Evolutionary conservation across 495 filamentous ascomycete genomes (phyloP).

Genomic region (Stereocaulon alpinum): DNA sequence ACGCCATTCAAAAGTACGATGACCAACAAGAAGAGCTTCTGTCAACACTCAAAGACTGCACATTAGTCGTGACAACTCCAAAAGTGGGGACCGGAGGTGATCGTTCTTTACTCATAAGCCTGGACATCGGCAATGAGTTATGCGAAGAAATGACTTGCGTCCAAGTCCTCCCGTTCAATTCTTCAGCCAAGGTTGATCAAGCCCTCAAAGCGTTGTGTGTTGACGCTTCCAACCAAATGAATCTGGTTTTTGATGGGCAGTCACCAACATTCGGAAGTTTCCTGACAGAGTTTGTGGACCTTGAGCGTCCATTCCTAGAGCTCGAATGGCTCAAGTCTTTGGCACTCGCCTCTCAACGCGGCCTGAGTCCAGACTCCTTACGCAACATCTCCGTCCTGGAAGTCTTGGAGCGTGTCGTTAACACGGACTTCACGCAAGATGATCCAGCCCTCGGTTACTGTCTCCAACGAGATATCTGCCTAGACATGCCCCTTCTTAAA

Average conservation of each 20-base stretch:
- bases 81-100: neutral
- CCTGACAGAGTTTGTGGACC: conserved; percentile 20
- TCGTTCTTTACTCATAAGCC: conserved; percentile 2
- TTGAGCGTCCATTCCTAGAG: conserved; percentile 18
- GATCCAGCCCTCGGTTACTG: neutral
- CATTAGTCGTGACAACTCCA: neutral
- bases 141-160: conserved; percentile 20
- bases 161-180: conserved; percentile 19
- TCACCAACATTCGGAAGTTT: conserved; percentile 12
- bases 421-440: neutral
- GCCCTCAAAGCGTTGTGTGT: conserved; percentile 18
- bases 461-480: conserved; percentile 7
- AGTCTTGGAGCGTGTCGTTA: conserved; percentile 11
- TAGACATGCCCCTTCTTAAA: conserved; percentile 17
- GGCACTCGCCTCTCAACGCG: neutral
- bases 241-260: neutral
- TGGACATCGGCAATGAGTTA: conserved; percentile 4
- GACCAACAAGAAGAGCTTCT: conserved; percentile 7
- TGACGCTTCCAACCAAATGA: conserved; percentile 1
- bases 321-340: conserved; percentile 13
- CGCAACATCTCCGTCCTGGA: neutral
- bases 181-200: conserved; percentile 12
- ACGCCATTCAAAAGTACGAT: neutral
- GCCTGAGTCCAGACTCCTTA: conserved; percentile 1
- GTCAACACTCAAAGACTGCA: conserved; percentile 9